phyloP scores from a whole-genome alignment of 2,329 filamentous ascomycete species.

The Simplicillium sp. region DNA sequence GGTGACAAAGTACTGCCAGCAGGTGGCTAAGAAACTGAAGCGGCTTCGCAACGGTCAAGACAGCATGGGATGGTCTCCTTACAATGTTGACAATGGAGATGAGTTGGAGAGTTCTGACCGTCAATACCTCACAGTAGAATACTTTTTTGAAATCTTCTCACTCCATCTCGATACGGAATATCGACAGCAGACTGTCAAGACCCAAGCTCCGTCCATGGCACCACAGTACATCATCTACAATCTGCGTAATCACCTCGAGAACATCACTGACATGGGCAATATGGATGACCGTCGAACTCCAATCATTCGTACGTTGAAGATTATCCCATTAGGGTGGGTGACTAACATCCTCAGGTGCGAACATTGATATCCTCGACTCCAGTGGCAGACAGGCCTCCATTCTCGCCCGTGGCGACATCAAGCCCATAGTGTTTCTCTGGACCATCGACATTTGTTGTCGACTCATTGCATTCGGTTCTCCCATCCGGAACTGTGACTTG shows the following conservation, averaged over 20 bases:
- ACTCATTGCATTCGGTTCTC: constrained; percentile 7
- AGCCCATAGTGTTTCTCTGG: constrained; percentile 11
- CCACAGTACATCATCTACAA: constrained; percentile 15
- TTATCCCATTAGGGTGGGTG: neutral
- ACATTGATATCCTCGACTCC: constrained; percentile 13
- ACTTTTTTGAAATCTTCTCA: constrained; percentile 17
- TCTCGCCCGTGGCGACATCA: constrained; percentile 10
- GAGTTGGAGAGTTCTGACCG: neutral
- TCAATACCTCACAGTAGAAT: constrained; percentile 7
- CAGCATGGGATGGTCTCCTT: neutral
- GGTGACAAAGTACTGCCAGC: constrained; percentile 13
- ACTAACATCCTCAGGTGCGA: constrained; percentile 10
- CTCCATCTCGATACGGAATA: constrained; percentile 15
- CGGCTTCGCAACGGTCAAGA: constrained; percentile 6
- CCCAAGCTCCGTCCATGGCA: constrained; percentile 7
- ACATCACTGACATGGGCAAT: constrained; percentile 11
- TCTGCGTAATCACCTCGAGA: constrained; percentile 16
- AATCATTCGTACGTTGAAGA: constrained; percentile 13
- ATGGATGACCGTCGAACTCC: constrained; percentile 10
- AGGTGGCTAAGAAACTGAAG: constrained; percentile 10
- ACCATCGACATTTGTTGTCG: constrained; percentile 6
- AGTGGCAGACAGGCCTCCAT: constrained; percentile 11
- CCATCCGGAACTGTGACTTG: constrained; percentile 11
- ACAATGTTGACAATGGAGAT: neutral
- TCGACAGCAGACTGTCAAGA: constrained; percentile 3